A percentile compares a stretch with the other conserved stretches of the same genome.
Conservation (phyloP, 371 early-diverging fungal species). For the Apophysomyces sp. region DNA sequence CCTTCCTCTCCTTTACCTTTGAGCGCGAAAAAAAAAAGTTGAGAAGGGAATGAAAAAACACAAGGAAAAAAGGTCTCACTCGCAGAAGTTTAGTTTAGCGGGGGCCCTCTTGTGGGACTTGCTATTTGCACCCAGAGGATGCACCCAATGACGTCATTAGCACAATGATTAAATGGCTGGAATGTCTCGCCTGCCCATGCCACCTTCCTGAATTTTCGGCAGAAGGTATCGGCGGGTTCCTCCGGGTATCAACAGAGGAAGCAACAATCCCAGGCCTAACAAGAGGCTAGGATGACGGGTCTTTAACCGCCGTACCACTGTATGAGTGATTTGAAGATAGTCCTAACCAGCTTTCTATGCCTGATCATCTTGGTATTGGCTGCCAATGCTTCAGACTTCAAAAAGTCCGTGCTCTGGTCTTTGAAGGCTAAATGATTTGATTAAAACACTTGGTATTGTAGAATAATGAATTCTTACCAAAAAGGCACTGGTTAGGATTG, state of each 20-base stretch:
- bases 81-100: neutral
- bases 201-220: neutral
- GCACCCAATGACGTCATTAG: too few species aligned
- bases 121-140: too few species aligned
- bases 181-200: too few species aligned
- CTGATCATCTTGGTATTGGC: neutral
- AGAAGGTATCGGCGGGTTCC: too few species aligned
- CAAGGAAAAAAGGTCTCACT: too few species aligned
- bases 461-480: neutral
- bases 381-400: too few species aligned
- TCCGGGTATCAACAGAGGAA: too few species aligned
- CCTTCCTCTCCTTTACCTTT: neutral
- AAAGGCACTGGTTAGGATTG: neutral
- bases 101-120: neutral
- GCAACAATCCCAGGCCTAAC: too few species aligned
- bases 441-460: neutral
- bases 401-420: neutral
- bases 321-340: neutral
- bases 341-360: neutral
- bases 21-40: neutral
- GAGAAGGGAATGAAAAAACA: neutral
- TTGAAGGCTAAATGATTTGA: neutral
- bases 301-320: neutral
- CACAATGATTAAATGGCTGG: too few species aligned
- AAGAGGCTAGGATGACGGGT: neutral